phyloP scores from a whole-genome alignment of 352 stramenopile genomes.

The Pythium rishiriense region DNA sequence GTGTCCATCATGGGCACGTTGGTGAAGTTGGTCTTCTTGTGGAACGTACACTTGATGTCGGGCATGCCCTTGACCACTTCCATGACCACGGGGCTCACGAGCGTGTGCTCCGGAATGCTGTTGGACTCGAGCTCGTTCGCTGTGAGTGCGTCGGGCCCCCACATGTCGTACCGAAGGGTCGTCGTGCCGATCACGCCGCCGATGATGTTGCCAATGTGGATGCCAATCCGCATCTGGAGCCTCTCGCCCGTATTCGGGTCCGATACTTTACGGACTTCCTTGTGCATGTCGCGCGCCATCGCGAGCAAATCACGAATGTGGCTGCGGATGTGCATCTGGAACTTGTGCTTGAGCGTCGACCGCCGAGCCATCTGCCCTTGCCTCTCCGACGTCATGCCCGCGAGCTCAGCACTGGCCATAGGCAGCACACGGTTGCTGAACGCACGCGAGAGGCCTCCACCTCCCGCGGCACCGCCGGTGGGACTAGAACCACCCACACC shows the following conservation, averaged over 20 bases:
- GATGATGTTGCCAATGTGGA: constrained; percentile 89
- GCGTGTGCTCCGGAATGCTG: constrained; percentile 73
- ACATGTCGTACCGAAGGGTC: constrained; percentile 90
- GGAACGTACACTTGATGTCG: constrained; percentile 79
- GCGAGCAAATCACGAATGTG: constrained; percentile 79
- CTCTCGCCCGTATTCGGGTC: constrained; percentile 84
- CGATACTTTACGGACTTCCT: constrained; percentile 79
- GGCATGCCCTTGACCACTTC: constrained; percentile 84
- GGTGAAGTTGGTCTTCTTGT: constrained; percentile 83
- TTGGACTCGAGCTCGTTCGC: constrained; percentile 89
- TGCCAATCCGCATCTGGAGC: constrained; percentile 87
- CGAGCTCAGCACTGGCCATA: constrained; percentile 28
- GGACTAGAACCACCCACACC: constrained; percentile 16
- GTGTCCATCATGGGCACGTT: constrained; percentile 84
- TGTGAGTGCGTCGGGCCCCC: constrained; percentile 78
- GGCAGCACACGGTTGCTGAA: constrained; percentile 58
- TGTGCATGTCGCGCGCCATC: constrained; percentile 88
- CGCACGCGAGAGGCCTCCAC: constrained; percentile 6
- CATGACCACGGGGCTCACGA: constrained; percentile 80
- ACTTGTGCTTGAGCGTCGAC: constrained; percentile 80
- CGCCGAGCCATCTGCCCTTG: constrained; percentile 31
- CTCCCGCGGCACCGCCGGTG: background rate
- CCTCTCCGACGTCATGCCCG: constrained; percentile 21
- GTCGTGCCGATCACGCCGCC: constrained; percentile 85
- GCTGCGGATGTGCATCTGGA: constrained; percentile 78